Evolutionary conservation across 768 basidiomycete genomes (phyloP), one percentile per base, ranked within the genome.

Genomic region (Lactarius sp.): DNA sequence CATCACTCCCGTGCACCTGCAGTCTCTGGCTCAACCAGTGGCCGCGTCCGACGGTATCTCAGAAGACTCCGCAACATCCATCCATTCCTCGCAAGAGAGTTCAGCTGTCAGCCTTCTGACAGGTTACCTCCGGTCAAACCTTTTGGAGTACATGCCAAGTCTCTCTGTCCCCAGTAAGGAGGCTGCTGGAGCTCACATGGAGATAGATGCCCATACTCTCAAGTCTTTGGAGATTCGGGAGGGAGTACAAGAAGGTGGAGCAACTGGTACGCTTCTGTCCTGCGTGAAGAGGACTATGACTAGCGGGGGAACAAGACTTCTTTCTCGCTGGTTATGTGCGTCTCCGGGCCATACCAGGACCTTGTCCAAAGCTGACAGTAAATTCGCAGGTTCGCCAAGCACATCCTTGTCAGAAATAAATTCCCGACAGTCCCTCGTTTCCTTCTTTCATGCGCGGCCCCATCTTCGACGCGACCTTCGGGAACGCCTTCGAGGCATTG

Each of bases 141-240:
- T 94, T 31, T 73, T 94, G 69, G 92, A 93, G 54, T 81, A 87
- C 70, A 90, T 88, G 85, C 92, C 92, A 13, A 70, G 71, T 20
- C 79, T 91, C 31, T 76, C 79, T 31, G 70, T 73, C 31, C 88
- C 90, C 0, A 78, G 76, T 49, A 82, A 78, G 66, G 89, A 93
- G 72, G 77, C 73, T 18, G 65, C 73, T 16, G 71, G 77, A 33
- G 76, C 79, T 31, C 79, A 86, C n/a, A 92, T 95, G 90, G 88
- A 92, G 68, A 91, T 95, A 60, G 93, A 95, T 71, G 81, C 88
- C 4, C 86, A 94, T 71, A 94, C 93, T 1, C 87, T 94, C 73
- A 87, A 88, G 71, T 87, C 88, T n/a, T 82, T 94, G 51, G 93
- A 95, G 73, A 87, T 95, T 57, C 80, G 85, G 27, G 90, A 93